These are phyloP conservation scores for Gynandropsis gynandra DNA, from an alignment of 345 rosid species.

Conservation along the genomic window DNA sequence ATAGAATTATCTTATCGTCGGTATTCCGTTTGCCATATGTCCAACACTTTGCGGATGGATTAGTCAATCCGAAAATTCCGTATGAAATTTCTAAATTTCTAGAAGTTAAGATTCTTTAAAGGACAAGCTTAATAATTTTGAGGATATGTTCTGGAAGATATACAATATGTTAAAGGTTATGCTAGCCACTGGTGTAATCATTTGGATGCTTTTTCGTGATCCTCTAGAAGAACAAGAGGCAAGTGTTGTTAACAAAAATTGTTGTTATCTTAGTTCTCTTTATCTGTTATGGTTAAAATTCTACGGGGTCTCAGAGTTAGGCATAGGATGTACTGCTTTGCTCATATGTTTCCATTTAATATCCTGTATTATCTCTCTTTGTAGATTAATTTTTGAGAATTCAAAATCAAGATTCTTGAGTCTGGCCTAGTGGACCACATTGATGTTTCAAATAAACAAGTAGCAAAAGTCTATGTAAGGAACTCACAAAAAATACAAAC, in stretches of 20 bases:
- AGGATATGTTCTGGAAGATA: conserved; percentile 39
- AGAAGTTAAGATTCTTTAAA: conserved; percentile 57
- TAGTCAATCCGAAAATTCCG: no score
- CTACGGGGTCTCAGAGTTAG: background rate
- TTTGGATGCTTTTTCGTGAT: conserved; percentile 38
- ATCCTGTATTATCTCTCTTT: conserved; percentile 1
- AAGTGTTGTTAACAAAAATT: conserved; percentile 12
- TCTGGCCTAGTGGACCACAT: conserved; percentile 91
- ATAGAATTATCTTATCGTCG: no score
- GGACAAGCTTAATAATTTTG: conserved; percentile 39
- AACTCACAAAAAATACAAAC: conserved; percentile 36
- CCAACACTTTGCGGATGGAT: no score
- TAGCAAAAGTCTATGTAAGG: conserved; percentile 80
- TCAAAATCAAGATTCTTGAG: conserved; percentile 89
- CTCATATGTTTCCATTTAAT: conserved; percentile 9
- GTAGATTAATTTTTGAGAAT: conserved; percentile 96
- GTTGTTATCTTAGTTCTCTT: conserved; percentile 6
- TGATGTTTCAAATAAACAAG: conserved; percentile 78
- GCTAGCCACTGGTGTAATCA: conserved; percentile 45
- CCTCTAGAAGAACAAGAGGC: conserved; percentile 65
- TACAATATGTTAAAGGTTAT: conserved; percentile 45
- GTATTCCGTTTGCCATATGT: no score
- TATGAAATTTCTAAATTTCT: no score
- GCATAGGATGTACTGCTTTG: background rate
- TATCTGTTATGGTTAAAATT: background rate